phyloP scores from a whole-genome alignment of 768 basidiomycete species.

The Podaxis sp. region DNA sequence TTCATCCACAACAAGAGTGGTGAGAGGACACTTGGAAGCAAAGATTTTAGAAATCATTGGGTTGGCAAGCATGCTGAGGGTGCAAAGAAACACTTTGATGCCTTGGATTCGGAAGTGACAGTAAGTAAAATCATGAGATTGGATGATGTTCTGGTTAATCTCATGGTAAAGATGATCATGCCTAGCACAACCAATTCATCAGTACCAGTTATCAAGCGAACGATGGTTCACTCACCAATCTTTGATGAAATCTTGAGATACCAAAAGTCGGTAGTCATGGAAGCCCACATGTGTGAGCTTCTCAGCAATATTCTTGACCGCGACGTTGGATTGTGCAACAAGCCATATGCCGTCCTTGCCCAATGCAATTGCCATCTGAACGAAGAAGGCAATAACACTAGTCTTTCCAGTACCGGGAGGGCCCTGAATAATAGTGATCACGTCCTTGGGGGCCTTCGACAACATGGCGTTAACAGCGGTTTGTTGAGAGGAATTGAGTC shows the following conservation, averaged over 20 bases:
- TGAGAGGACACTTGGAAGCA: constrained; percentile 38
- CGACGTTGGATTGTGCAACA: constrained; percentile 83
- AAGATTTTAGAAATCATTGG: constrained; percentile 29
- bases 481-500: constrained; percentile 48
- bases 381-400: constrained; percentile 67
- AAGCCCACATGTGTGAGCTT: constrained; percentile 62
- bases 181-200: constrained; percentile 40
- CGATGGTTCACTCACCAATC: constrained; percentile 49
- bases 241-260: constrained; percentile 65
- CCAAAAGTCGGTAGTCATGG: constrained; percentile 60
- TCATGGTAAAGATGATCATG: constrained; percentile 74
- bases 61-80: constrained; percentile 73
- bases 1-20: constrained; percentile 61
- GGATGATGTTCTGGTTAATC: constrained; percentile 51
- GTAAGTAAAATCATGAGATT: constrained; percentile 38
- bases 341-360: constrained; percentile 66
- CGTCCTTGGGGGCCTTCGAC: constrained; percentile 31
- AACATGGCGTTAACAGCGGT: constrained; percentile 49
- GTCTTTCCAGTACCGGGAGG: constrained; percentile 77
- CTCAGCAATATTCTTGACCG: constrained; percentile 88
- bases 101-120: constrained; percentile 25
- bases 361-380: constrained; percentile 41
- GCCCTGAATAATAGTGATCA: constrained; percentile 47
- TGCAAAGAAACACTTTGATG: constrained; percentile 68
- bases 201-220: not conserved